A percentile compares a stretch with the other conserved stretches of the same genome.
Conservation (phyloP, 805 yeast genomes). For the Suhomyces canberraensis region DNA sequence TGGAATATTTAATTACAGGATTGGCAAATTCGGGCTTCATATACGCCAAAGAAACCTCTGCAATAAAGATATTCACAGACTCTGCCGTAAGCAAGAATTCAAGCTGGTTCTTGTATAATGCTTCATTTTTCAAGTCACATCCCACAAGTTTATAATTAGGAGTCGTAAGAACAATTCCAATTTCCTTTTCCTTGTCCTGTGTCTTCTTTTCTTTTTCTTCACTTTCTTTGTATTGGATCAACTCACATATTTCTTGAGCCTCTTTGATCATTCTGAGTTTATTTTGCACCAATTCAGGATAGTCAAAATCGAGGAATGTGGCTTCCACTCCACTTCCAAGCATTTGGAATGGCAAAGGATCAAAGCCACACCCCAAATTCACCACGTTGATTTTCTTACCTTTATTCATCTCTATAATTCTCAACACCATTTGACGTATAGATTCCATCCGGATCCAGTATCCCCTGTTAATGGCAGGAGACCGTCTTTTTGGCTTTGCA, state of each 20-base stretch:
- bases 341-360: slow-evolving; percentile 40
- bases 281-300: slow-evolving; percentile 59
- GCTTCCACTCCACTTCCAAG: slow-evolving; percentile 15
- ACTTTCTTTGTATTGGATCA: slow-evolving; percentile 25
- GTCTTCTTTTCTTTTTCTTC: not conserved
- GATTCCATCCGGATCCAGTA: slow-evolving; percentile 80
- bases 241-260: slow-evolving; percentile 43
- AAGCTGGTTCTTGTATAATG: slow-evolving; percentile 34
- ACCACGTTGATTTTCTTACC: slow-evolving; percentile 41
- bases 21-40: slow-evolving; percentile 70
- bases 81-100: slow-evolving; percentile 21
- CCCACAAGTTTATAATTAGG: slow-evolving; percentile 55
- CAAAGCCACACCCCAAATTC: slow-evolving; percentile 78
- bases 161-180: slow-evolving; percentile 31
- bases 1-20: slow-evolving; percentile 48
- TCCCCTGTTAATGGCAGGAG: slow-evolving; percentile 80
- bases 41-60: slow-evolving; percentile 81
- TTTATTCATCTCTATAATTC: slow-evolving; percentile 36
- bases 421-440: slow-evolving; percentile 49
- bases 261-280: slow-evolving; percentile 52
- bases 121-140: slow-evolving; percentile 58
- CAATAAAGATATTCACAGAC: slow-evolving; percentile 59
- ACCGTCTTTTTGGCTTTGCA: slow-evolving; percentile 58
- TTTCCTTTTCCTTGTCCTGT: slow-evolving; percentile 15
- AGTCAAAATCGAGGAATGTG: slow-evolving; percentile 67